Percentiles rank a stretch among this genome's conserved stretches.
Evolutionary conservation across 345 rosid genomes (phyloP).

Genomic region (Camelina laxa): DNA sequence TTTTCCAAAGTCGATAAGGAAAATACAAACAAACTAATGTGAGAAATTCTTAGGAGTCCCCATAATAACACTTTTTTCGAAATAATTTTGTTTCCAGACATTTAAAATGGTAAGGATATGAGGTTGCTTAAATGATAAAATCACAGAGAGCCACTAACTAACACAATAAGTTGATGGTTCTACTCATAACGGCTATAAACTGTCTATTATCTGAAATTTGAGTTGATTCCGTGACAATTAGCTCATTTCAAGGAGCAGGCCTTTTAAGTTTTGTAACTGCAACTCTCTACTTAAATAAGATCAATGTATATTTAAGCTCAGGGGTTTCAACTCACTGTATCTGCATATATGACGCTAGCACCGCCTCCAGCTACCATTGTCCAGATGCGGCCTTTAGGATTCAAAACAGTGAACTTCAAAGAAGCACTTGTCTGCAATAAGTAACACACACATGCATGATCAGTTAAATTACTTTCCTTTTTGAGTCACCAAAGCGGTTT

Average conservation of each 20-base stretch:
- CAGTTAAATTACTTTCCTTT: neutral
- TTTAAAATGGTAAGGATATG: neutral
- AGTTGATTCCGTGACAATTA: neutral
- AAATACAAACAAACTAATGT: neutral
- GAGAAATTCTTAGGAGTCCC: conserved; percentile 9
- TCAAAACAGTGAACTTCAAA: conserved; percentile 91
- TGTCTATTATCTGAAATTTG: neutral
- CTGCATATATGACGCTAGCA: conserved; percentile 98
- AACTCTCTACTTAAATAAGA: neutral
- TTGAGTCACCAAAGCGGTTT: neutral
- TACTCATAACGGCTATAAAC: too few relatives aligned
- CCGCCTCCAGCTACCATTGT: conserved; percentile 99
- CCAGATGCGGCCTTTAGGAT: conserved; percentile 96
- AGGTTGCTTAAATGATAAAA: neutral
- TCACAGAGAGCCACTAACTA: too few relatives aligned
- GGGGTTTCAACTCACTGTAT: conserved; percentile 62
- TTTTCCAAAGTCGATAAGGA: conserved; percentile 37
- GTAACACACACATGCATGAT: conserved; percentile 10
- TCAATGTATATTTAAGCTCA: neutral
- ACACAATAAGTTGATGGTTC: too few relatives aligned
- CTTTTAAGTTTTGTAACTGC: neutral
- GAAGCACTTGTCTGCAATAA: conserved; percentile 89
- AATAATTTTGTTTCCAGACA: neutral
- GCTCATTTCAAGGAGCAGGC: neutral
- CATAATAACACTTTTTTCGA: neutral